Base-by-base conservation (phyloP, 345 rosid genomes). In the Bruguiera gymnorhiza region DNA sequence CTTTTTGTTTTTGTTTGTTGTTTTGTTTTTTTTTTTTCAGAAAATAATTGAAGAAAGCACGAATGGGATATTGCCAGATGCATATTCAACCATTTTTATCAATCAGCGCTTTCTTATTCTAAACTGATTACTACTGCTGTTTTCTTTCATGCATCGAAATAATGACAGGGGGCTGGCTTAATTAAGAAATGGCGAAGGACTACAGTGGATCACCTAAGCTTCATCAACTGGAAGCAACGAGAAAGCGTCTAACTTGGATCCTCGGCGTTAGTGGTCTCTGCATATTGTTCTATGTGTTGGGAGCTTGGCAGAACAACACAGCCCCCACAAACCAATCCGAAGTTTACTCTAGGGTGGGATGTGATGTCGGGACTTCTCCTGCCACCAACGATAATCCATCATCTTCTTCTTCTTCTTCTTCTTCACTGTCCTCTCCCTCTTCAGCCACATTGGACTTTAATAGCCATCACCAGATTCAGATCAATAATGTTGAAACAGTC, bases 181-280 rank as follows among this genome's bases (percentile, higher is more conserved):
- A 4, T 59, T 29, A 60, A 57, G 66, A 20, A 61, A 89, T 89
- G 95, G 88, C 81, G 19, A 89, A 85, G 80, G 93, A 86, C 52
- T 65, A 81, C 68, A 65, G 80, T 31, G 95, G 86, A 76, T 89
- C 91, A 58, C 86, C 96, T n/a, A 86, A 87, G 76, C 86, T 71
- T 55, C 84, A 76, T 66, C 81, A 64, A 59, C 66, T 82, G 19
- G 97, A 88, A 76, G 72, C 86, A 37, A 90, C 85, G 77, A 85
- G 89, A 77, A 95, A 71, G 78, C 88, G 89, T 53, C 81, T 95
- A 29, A 86, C 92, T 46, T 88, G 87, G 93, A 66, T 92, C 48
- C 79, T 90, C 1, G 93, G 90, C 43, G 89, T 88, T 23, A 83
- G 96, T 31, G 92, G 92, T 57, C 94, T 95, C 54, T 95, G 99